Conservation (phyloP, 2,329 filamentous ascomycete species). For the Pseudohalonectria lignicola region DNA sequence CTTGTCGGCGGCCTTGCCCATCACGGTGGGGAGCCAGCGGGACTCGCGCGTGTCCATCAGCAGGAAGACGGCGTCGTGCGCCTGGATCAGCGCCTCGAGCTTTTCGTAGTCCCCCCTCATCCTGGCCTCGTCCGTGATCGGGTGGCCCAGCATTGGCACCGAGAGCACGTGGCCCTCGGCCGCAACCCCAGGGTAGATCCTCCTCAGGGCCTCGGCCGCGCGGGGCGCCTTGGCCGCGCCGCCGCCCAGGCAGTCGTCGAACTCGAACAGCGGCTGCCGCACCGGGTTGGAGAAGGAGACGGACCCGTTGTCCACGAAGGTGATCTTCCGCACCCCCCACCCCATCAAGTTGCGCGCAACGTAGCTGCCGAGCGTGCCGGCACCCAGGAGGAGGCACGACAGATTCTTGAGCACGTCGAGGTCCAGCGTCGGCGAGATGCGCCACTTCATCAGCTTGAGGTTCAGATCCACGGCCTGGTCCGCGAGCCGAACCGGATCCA, state of each 20-base stretch:
- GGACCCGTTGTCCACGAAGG: slow-evolving; percentile 85
- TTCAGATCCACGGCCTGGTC: slow-evolving; percentile 95
- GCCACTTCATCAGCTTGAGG: slow-evolving; percentile 97
- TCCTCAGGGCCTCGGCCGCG: slow-evolving; percentile 67
- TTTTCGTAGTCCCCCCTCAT: slow-evolving; percentile 65
- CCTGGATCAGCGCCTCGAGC: slow-evolving; percentile 62
- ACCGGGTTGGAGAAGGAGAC: slow-evolving; percentile 97
- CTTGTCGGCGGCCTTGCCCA: slow-evolving; percentile 87
- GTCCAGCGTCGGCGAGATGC: slow-evolving; percentile 79
- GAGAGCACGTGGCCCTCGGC: slow-evolving; percentile 69
- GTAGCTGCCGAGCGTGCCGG: slow-evolving; percentile 88
- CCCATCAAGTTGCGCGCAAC: slow-evolving; percentile 86
- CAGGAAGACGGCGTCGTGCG: slow-evolving; percentile 89
- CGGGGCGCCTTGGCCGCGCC: slow-evolving; percentile 73
- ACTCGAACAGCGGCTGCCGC: slow-evolving; percentile 83
- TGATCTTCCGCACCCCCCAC: slow-evolving; percentile 93
- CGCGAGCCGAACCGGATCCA: slow-evolving; percentile 80
- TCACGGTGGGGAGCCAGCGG: slow-evolving; percentile 89
- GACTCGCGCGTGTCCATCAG: slow-evolving; percentile 95
- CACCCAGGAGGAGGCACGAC: slow-evolving; percentile 81
- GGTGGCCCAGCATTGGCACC: slow-evolving; percentile 93
- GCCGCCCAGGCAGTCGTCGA: slow-evolving; percentile 77
- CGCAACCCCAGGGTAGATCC: slow-evolving; percentile 87
- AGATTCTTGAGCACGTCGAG: slow-evolving; percentile 82
- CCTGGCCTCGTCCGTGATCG: slow-evolving; percentile 61